Evolutionary conservation across 2,329 filamentous ascomycete genomes (phyloP), one percentile per base, ranked within the genome.

Genomic region (Trichoderma pleuroti): DNA sequence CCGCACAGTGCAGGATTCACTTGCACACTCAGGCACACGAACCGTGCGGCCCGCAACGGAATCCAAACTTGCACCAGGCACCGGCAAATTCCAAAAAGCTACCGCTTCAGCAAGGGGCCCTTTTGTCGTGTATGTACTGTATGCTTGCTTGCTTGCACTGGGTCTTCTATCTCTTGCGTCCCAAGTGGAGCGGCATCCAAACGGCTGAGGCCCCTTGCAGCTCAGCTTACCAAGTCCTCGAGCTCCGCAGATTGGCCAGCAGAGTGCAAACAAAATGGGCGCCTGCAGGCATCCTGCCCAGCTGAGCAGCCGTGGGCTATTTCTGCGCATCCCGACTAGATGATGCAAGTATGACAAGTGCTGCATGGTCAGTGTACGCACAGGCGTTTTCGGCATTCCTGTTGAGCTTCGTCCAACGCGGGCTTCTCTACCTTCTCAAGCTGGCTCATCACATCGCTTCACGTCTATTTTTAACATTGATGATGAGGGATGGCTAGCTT

Each of bases 91-190:
- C 21, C 30, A 49, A 46, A 46, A 34, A 21, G n/a, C 63, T 66
- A 9, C 52, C 32, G 32, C 63, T 66, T 66, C 63, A 52, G 63
- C 63, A 66, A 42, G 34, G 63, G 16, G 46, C 18, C 30, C 8
- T n/a, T 36, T 42, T 42, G 39, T 42, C 39, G 8, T 8, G 30
- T 32, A 32, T 9, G 39, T 42, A 42, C 39, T 1, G 4, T 3
- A 28, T 28, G 39, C 9, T 9, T 39, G 36, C 36, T 18, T 42
- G 39, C 39, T 36, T 39, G 24, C 24, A 30, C 28, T 66, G 24
- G 56, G 21, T 46, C 57, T 63, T 63, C 57, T 63, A 63, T 68
- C 65, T 68, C 65, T 59, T 68, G 65, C 65, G 32, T 60, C 52
- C 52, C 46, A 70, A 70, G 67, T 70, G 67, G 67, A 63, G 30